These are phyloP conservation scores for Elongisporangium prolatum DNA, from an alignment of 352 stramenopile genomes.

Conservation along the genomic window DNA sequence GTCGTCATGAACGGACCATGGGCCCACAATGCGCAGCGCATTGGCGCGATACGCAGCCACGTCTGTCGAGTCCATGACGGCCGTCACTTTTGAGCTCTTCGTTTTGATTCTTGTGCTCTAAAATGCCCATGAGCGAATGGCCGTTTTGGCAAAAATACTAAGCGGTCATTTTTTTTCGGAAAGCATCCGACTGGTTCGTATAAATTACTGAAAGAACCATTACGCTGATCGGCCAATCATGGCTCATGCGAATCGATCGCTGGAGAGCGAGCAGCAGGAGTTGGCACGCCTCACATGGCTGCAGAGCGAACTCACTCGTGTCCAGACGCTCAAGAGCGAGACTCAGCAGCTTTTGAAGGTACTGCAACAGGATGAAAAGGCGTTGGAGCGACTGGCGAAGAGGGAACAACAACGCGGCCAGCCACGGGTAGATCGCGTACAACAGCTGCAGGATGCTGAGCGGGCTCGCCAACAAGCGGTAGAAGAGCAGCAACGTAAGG, in stretches of 20 bases:
- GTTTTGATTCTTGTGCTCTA: background rate
- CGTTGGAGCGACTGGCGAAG: slow-evolving; percentile 35
- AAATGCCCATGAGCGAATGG: background rate
- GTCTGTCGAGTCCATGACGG: slow-evolving; percentile 1
- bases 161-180: background rate
- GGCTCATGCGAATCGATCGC: background rate
- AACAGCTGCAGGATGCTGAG: slow-evolving; percentile 60
- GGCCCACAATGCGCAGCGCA: slow-evolving; percentile 45
- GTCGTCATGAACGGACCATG: slow-evolving; percentile 75
- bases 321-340: slow-evolving; percentile 39
- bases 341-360: slow-evolving; percentile 29
- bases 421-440: slow-evolving; percentile 49
- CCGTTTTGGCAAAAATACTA: background rate
- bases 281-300: slow-evolving; percentile 34
- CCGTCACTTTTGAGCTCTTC: background rate
- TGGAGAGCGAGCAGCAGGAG: slow-evolving; percentile 29
- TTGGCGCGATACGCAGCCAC: slow-evolving; percentile 13
- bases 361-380: slow-evolving; percentile 34
- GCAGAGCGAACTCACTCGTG: slow-evolving; percentile 37
- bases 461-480: slow-evolving; percentile 21
- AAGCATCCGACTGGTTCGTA: background rate
- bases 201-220: background rate
- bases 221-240: background rate
- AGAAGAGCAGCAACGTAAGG: slow-evolving; percentile 12
- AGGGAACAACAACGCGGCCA: slow-evolving; percentile 20